Conservation (phyloP, 805 yeast species). For the Wickerhamomyces bovis region DNA sequence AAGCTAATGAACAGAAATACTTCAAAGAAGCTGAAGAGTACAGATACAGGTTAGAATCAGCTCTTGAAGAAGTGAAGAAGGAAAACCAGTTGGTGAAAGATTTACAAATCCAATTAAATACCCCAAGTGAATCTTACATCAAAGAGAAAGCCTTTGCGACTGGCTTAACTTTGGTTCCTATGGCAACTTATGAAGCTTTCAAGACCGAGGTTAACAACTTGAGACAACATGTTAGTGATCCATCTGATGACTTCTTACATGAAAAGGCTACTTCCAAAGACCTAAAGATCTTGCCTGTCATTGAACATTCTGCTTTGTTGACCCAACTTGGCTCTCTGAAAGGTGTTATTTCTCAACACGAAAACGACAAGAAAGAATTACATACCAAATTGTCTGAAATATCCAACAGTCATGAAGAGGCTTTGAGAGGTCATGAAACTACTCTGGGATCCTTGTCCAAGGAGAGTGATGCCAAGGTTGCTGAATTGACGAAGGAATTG, state of each 20-base stretch:
- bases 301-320: constrained; percentile 9
- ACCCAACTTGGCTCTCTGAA: constrained; percentile 1
- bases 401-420: constrained; percentile 3
- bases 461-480: neutral
- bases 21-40: constrained; percentile 19
- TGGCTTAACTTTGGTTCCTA: constrained; percentile 19
- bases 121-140: constrained; percentile 29
- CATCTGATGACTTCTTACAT: constrained; percentile 12
- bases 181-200: constrained; percentile 9
- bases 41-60: constrained; percentile 15
- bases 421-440: constrained; percentile 1
- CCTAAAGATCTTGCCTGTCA: constrained; percentile 8
- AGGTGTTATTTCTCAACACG: constrained; percentile 1
- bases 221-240: constrained; percentile 10
- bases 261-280: constrained; percentile 12
- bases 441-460: neutral
- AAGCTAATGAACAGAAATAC: constrained; percentile 17
- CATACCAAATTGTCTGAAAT: neutral
- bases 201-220: constrained; percentile 3
- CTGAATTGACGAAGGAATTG: constrained; percentile 2
- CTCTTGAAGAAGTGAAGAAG: constrained; percentile 2
- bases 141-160: constrained; percentile 22
- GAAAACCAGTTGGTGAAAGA: constrained; percentile 1
- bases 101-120: constrained; percentile 8
- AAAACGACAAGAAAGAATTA: neutral